Base-by-base conservation (phyloP, 192 early-diverging fungal species). In the Phlyctochytrium planicorne region DNA sequence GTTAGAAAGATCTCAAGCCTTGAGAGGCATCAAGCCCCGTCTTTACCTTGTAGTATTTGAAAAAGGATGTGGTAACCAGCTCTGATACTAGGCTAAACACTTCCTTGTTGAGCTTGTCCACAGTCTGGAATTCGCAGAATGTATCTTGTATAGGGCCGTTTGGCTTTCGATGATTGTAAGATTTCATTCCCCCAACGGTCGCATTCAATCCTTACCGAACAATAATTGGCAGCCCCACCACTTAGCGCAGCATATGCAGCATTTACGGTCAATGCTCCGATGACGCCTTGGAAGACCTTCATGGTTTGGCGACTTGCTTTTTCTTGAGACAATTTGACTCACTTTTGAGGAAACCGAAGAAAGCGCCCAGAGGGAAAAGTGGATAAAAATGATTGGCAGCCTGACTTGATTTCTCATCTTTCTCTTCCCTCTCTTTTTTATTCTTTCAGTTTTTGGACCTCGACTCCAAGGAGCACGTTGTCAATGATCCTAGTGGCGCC, bases 401-500 rank as follows among this genome's bases (percentile, higher is more conserved):
- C n/a, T n/a, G n/a, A n/a, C n/a, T n/a, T n/a, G n/a, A n/a, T n/a
- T n/a, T n/a, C n/a, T n/a, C n/a, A n/a, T n/a, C n/a, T n/a, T n/a
- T n/a, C n/a, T n/a, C n/a, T n/a, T n/a, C n/a, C n/a, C n/a, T n/a
- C n/a, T n/a, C n/a, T n/a, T n/a, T n/a, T n/a, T n/a, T n/a, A n/a
- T n/a, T n/a, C n/a, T n/a, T n/a, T n/a, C n/a, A n/a, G n/a, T n/a
- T n/a, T n/a, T n/a, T n/a, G 55, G 3, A 60, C 66, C n/a, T 68
- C 70, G 3, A 73, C 36, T 16, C 91, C 91, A 23, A 98, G 69
- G 3, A 96, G 72, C 6, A 94, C 69, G 77, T 98, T 98, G 77
- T 98, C 96, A 62, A 98, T 96, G 30, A 98, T 82, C 31, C 96
- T 82, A 10, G 96, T 94, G 30, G 80, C 87, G 23, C 94, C 96